Evolutionary conservation across 441 rosid species (phyloP).

Genomic region (Erysimum cheiri): DNA sequence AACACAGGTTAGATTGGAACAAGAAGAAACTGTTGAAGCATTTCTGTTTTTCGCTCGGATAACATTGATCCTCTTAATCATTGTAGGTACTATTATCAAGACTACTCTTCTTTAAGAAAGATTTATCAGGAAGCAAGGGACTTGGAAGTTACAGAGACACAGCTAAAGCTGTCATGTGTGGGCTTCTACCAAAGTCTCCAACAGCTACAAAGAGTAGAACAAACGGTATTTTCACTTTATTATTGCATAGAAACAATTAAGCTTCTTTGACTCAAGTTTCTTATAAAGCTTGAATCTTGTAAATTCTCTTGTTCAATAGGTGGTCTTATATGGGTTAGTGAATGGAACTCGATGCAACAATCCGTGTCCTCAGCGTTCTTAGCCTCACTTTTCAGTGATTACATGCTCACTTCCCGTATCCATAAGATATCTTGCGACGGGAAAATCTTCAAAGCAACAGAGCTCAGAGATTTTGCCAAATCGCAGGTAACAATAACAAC

Average conservation of each 20-base stretch:
- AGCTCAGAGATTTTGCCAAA: conserved; percentile 81
- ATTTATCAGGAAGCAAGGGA: conserved; percentile 59
- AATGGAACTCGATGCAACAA: conserved; percentile 92
- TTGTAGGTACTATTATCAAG: conserved; percentile 86
- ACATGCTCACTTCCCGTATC: conserved; percentile 85
- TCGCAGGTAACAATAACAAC: conserved; percentile 66
- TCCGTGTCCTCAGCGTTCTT: conserved; percentile 94
- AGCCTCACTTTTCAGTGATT: conserved; percentile 86
- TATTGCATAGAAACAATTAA: conserved; percentile 10
- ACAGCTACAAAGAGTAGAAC: conserved; percentile 86
- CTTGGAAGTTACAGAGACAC: conserved; percentile 73
- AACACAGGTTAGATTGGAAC: conserved; percentile 63
- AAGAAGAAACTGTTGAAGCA: conserved; percentile 2
- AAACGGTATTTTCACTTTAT: conserved; percentile 52
- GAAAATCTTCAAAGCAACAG: conserved; percentile 70
- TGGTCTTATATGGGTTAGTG: conserved; percentile 89
- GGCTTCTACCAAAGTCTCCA: conserved; percentile 88
- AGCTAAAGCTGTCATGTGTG: conserved; percentile 94
- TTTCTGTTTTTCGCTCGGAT: neutral
- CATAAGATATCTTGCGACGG: conserved; percentile 70
- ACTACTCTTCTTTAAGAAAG: conserved; percentile 75
- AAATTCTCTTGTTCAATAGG: conserved; percentile 46
- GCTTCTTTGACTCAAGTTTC: neutral
- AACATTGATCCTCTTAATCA: conserved; percentile 6
- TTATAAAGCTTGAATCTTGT: conserved; percentile 4